phyloP scores from a whole-genome alignment of 129 eudicot species.

The Centrapalus pauciflorus region DNA sequence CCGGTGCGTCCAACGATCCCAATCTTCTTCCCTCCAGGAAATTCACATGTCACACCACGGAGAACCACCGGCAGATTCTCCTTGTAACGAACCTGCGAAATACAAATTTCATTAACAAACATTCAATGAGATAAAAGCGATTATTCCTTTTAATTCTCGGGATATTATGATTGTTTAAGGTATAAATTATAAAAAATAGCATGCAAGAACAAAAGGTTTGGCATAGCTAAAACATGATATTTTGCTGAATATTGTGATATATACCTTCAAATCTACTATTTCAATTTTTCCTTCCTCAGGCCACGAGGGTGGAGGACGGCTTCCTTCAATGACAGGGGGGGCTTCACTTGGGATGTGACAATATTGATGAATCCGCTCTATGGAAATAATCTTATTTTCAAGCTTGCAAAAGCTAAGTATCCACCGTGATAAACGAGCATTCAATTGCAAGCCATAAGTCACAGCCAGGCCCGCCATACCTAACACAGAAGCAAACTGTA shows the following conservation, averaged over 20 bases:
- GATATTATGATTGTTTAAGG: not conserved
- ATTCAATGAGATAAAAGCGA: not conserved
- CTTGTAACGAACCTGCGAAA: slow-evolving; percentile 71
- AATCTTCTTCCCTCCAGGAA: slow-evolving; percentile 85
- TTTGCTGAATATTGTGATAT: not conserved
- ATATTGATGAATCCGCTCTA: slow-evolving; percentile 90
- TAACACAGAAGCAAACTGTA: slow-evolving; percentile 6
- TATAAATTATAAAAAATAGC: not conserved
- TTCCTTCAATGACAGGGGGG: slow-evolving; percentile 59
- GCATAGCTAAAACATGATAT: not conserved
- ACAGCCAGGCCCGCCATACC: slow-evolving; percentile 97
- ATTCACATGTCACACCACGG: slow-evolving; percentile 64
- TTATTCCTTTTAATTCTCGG: not conserved
- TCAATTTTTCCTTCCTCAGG: slow-evolving; percentile 74
- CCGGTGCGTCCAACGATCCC: slow-evolving; percentile 98
- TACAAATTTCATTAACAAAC: not conserved
- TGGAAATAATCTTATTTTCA: slow-evolving; percentile 86
- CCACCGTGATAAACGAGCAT: slow-evolving; percentile 71
- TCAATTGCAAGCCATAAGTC: slow-evolving; percentile 78
- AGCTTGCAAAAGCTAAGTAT: slow-evolving; percentile 85
- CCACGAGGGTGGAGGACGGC: slow-evolving; percentile 69
- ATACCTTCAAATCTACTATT: slow-evolving; percentile 77
- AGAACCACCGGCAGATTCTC: slow-evolving; percentile 83
- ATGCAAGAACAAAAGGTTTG: not conserved
- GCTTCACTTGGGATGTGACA: slow-evolving; percentile 88